phyloP scores from a whole-genome alignment of 179 eudicot species.

The Beta lomatogona region DNA sequence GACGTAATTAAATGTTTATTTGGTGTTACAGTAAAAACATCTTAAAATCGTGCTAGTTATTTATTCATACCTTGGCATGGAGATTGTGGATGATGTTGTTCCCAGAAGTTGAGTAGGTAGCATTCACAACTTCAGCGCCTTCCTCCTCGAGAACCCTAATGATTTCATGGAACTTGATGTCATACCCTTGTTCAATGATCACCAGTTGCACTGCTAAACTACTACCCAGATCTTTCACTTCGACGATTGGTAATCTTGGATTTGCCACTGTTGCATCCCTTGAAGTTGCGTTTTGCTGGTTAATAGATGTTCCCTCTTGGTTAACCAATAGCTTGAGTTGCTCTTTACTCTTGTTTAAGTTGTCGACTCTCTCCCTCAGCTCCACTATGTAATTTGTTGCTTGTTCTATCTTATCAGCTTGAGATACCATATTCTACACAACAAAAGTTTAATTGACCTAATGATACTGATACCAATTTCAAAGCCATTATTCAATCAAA shows the following conservation, averaged over 20 bases:
- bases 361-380: slow-evolving; percentile 36
- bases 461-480: not conserved
- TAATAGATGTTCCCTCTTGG: not conserved
- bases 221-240: slow-evolving; percentile 35
- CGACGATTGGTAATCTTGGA: slow-evolving; percentile 26
- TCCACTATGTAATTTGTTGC: slow-evolving; percentile 40
- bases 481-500: too few relatives aligned
- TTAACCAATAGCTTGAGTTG: not conserved
- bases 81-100: slow-evolving; percentile 36
- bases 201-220: slow-evolving; percentile 34
- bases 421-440: slow-evolving; percentile 38
- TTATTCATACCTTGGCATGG: slow-evolving; percentile 37
- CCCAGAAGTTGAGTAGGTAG: slow-evolving; percentile 17
- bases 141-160: slow-evolving; percentile 42
- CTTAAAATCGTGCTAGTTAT: not conserved
- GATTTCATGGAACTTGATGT: slow-evolving; percentile 28
- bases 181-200: slow-evolving; percentile 6
- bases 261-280: not conserved
- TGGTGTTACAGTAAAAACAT: too few relatives aligned
- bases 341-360: slow-evolving; percentile 32
- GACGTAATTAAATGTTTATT: too few relatives aligned
- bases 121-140: slow-evolving; percentile 46
- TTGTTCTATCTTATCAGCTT: slow-evolving; percentile 44
- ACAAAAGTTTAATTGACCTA: not conserved
- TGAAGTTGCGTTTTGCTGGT: not conserved